Percentiles rank a stretch among this genome's conserved stretches.
Conservation (phyloP, 2,329 filamentous ascomycete species). For the Xylariaceae sp. region DNA sequence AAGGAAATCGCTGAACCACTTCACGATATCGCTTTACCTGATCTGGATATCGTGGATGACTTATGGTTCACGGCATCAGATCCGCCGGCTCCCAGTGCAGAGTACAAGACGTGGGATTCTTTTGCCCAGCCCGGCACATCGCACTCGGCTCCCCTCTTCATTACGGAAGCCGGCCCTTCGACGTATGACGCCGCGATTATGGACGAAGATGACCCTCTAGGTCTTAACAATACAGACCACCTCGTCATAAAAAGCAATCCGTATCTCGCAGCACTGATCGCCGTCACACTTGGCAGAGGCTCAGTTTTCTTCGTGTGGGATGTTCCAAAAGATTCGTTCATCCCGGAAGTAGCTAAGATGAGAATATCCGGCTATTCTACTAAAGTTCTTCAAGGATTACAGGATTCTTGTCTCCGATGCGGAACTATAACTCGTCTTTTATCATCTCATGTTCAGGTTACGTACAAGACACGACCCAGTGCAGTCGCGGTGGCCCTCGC, state of each 20-base stretch:
- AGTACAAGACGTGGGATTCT: slow-evolving; percentile 65
- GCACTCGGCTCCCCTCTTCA: slow-evolving; percentile 46
- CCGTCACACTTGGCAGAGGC: slow-evolving; percentile 64
- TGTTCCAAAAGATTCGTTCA: slow-evolving; percentile 49
- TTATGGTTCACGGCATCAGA: slow-evolving; percentile 47
- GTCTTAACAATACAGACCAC: slow-evolving; percentile 37
- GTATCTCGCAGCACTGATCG: slow-evolving; percentile 57
- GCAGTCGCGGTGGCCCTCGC: slow-evolving; percentile 50
- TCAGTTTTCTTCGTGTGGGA: slow-evolving; percentile 68
- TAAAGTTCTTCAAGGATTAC: slow-evolving; percentile 44
- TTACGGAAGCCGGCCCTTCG: slow-evolving; percentile 64
- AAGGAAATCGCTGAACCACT: slow-evolving; percentile 19
- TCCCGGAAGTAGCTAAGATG: slow-evolving; percentile 42
- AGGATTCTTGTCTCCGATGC: slow-evolving; percentile 45
- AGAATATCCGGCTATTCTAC: slow-evolving; percentile 56
- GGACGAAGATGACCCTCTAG: slow-evolving; percentile 39
- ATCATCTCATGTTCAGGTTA: slow-evolving; percentile 43
- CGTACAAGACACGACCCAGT: slow-evolving; percentile 43
- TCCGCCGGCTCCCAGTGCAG: slow-evolving; percentile 31
- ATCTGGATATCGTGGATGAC: slow-evolving; percentile 35
- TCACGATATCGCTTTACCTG: slow-evolving; percentile 25
- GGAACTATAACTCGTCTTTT: slow-evolving; percentile 46
- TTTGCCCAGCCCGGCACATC: slow-evolving; percentile 49
- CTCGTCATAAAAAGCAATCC: slow-evolving; percentile 45
- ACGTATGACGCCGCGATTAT: slow-evolving; percentile 62